Percentiles rank a stretch among this genome's conserved stretches.
These are phyloP conservation scores for Podila clonocystis DNA, from an alignment of 192 early-diverging fungal genomes.

Conservation along the genomic window DNA sequence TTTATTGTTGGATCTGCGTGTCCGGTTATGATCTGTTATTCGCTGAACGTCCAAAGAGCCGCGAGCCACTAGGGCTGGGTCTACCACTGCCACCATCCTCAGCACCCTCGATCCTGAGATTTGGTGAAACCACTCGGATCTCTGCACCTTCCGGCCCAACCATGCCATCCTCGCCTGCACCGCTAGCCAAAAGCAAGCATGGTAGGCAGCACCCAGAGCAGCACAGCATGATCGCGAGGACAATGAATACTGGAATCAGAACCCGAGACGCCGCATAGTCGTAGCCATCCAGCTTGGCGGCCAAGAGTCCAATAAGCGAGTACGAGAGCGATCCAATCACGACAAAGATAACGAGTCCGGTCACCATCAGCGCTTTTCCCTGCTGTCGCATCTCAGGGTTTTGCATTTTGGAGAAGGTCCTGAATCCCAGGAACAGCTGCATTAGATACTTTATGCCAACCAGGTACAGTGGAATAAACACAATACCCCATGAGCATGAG, in stretches of 20 bases:
- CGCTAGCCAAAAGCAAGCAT: constrained; percentile 53
- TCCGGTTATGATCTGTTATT: too few species aligned
- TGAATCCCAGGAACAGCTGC: constrained; percentile 45
- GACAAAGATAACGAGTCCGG: constrained; percentile 49
- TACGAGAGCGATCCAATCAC: constrained; percentile 49
- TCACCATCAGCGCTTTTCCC: constrained; percentile 48
- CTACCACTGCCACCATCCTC: not conserved
- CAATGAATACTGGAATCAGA: constrained; percentile 73
- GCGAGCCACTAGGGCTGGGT: not conserved
- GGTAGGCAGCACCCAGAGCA: constrained; percentile 65
- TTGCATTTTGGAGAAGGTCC: constrained; percentile 18
- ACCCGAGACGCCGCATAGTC: constrained; percentile 57
- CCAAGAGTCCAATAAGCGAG: constrained; percentile 35
- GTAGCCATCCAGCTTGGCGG: constrained; percentile 38
- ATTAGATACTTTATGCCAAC: constrained; percentile 61
- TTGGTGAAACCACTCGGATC: constrained; percentile 2
- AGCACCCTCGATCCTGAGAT: constrained; percentile 6
- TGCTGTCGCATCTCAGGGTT: constrained; percentile 44
- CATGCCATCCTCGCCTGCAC: constrained; percentile 38
- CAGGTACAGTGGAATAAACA: constrained; percentile 74
- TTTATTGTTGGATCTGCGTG: too few species aligned
- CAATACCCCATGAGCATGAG: constrained; percentile 64
- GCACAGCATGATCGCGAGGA: constrained; percentile 59
- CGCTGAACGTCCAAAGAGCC: not conserved
- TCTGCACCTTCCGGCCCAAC: not conserved